A percentile compares a stretch with the other conserved stretches of the same genome.
Conservation (phyloP, 2,329 filamentous ascomycete genomes). For the Macrophomina tecta region DNA sequence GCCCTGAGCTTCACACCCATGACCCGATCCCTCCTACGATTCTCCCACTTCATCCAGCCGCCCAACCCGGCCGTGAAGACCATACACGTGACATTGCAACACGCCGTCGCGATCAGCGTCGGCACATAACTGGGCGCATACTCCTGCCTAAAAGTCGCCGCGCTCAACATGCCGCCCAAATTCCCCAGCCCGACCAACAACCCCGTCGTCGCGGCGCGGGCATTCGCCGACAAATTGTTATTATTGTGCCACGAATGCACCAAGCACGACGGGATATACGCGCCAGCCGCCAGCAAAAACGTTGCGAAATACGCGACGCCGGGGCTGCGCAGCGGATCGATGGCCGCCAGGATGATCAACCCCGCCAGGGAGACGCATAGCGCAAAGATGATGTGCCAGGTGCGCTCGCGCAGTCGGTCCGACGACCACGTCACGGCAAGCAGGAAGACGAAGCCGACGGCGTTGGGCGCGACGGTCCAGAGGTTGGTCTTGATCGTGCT, state of each 20-base stretch:
- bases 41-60: conserved; percentile 26
- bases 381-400: conserved; percentile 21
- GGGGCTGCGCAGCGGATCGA: conserved; percentile 1
- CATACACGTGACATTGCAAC: conserved; percentile 18
- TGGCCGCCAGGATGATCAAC: conserved; percentile 2
- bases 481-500: conserved; percentile 28
- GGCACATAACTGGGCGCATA: conserved; percentile 18
- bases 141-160: conserved; percentile 10
- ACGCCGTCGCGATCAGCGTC: conserved; percentile 12
- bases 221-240: conserved; percentile 24
- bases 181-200: conserved; percentile 18
- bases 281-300: conserved; percentile 22
- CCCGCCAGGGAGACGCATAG: conserved; percentile 19
- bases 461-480: conserved; percentile 25
- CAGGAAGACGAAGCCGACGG: conserved; percentile 20
- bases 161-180: conserved; percentile 15
- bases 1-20: conserved; percentile 16
- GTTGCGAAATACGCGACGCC: conserved; percentile 8
- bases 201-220: conserved; percentile 7
- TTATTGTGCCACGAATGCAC: conserved; percentile 28
- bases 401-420: conserved; percentile 26
- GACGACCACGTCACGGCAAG: conserved; percentile 10
- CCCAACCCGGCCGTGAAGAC: not conserved
- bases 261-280: conserved; percentile 15
- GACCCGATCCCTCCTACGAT: conserved; percentile 11